These are phyloP conservation scores for Didymella lethalis DNA, from an alignment of 2,329 filamentous ascomycete species.

Conservation along the genomic window DNA sequence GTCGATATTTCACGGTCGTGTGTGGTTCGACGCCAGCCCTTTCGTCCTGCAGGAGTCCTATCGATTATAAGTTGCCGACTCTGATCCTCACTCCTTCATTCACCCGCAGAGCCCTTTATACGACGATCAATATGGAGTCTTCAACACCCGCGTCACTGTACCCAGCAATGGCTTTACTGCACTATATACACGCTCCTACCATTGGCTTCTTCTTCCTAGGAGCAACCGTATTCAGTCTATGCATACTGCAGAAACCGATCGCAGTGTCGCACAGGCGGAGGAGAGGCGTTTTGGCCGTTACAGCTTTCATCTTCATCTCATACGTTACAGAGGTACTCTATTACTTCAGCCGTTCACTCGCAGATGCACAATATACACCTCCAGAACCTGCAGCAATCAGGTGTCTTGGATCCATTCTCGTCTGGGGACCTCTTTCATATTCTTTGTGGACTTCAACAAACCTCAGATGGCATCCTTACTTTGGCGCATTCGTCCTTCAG, in stretches of 20 bases:
- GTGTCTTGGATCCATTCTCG: slow-evolving; percentile 46
- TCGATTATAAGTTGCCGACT: background rate
- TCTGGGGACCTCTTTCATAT: slow-evolving; percentile 41
- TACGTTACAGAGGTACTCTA: slow-evolving; percentile 46
- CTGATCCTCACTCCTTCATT: background rate
- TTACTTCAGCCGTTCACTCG: slow-evolving; percentile 43
- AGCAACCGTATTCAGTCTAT: slow-evolving; percentile 38
- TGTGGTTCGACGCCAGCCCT: slow-evolving; percentile 7
- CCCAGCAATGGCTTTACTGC: slow-evolving; percentile 39
- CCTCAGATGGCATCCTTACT: slow-evolving; percentile 46
- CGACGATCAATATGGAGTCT: slow-evolving; percentile 23
- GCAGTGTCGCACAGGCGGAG: slow-evolving; percentile 35
- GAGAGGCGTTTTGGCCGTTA: slow-evolving; percentile 29
- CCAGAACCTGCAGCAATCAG: slow-evolving; percentile 45
- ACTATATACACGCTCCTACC: slow-evolving; percentile 46
- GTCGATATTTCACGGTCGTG: background rate
- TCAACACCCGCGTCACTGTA: slow-evolving; percentile 21
- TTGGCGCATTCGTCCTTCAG: slow-evolving; percentile 44
- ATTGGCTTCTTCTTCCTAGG: slow-evolving; percentile 45
- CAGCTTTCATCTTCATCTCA: slow-evolving; percentile 27
- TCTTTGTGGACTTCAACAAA: slow-evolving; percentile 34
- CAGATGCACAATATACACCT: slow-evolving; percentile 41
- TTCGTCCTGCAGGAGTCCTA: background rate
- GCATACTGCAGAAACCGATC: slow-evolving; percentile 43
- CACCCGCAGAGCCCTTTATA: background rate